A percentile compares a stretch with the other conserved stretches of the same genome.
Evolutionary conservation across 306 rosid genomes (phyloP).

Genomic region (Quercus robur): DNA sequence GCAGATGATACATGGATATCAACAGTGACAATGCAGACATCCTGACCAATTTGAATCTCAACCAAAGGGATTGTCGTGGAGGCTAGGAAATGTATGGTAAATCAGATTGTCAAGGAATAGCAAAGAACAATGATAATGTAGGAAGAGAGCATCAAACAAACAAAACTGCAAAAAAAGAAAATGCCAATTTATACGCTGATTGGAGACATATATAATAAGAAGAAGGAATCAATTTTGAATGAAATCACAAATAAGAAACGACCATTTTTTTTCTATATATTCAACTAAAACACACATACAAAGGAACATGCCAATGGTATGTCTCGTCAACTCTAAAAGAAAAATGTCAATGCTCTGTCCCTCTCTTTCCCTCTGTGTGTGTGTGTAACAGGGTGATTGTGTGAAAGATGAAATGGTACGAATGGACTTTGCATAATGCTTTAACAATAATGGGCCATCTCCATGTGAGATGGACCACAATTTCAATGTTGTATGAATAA

Average conservation of each 20-base stretch:
- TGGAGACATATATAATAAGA: background rate
- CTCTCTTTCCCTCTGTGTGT: background rate
- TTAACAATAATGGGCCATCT: background rate
- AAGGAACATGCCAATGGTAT: background rate
- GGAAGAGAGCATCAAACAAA: conserved; percentile 30
- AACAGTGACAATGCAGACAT: no score
- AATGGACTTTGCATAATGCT: background rate
- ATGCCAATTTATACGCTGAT: conserved; percentile 24
- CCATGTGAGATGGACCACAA: background rate
- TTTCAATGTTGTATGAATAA: no score
- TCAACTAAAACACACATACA: conserved; percentile 12
- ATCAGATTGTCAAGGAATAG: conserved; percentile 20
- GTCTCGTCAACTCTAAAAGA: background rate
- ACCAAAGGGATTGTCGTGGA: background rate
- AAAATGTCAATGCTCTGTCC: background rate
- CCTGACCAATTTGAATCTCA: no score
- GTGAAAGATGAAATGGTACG: background rate
- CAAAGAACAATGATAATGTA: conserved; percentile 14
- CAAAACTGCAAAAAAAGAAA: conserved; percentile 25
- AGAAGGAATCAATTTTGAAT: conserved; percentile 21
- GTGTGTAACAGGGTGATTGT: background rate
- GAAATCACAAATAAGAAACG: background rate
- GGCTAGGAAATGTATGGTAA: background rate
- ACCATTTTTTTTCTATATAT: no score
- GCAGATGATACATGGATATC: no score